A percentile compares a stretch with the other conserved stretches of the same genome.
These are phyloP conservation scores for Amylocarpus encephaloides DNA, from an alignment of 2,329 filamentous ascomycete genomes.

Conservation along the genomic window DNA sequence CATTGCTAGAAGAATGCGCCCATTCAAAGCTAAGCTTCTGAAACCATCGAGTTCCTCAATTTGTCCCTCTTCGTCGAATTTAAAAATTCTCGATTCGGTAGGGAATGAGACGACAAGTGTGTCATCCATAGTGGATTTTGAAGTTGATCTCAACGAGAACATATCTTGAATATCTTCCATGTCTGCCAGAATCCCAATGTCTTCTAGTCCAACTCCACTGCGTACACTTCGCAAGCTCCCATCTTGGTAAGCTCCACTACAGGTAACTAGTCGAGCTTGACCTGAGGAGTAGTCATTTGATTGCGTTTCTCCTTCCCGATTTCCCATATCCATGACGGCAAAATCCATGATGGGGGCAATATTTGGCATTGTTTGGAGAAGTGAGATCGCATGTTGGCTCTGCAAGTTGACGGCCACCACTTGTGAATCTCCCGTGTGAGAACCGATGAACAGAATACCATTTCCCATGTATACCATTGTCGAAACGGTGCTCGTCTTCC, in stretches of 20 bases:
- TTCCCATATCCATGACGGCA: slow-evolving; percentile 92
- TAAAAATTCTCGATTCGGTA: slow-evolving; percentile 76
- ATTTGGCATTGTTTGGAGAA: slow-evolving; percentile 73
- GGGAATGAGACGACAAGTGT: slow-evolving; percentile 75
- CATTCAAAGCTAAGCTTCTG: slow-evolving; percentile 60
- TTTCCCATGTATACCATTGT: slow-evolving; percentile 71
- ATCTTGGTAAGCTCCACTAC: slow-evolving; percentile 83
- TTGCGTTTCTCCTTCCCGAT: slow-evolving; percentile 68
- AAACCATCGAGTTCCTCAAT: slow-evolving; percentile 83
- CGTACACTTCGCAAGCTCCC: slow-evolving; percentile 84
- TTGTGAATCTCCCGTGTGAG: slow-evolving; percentile 89
- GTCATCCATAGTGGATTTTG: slow-evolving; percentile 49
- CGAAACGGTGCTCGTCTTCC: slow-evolving; percentile 65
- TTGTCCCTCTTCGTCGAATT: slow-evolving; percentile 65
- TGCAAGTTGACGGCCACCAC: slow-evolving; percentile 57
- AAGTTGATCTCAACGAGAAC: slow-evolving; percentile 57
- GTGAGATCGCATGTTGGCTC: slow-evolving; percentile 39
- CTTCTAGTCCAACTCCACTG: slow-evolving; percentile 88
- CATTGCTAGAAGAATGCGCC: slow-evolving; percentile 64
- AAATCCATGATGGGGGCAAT: slow-evolving; percentile 92
- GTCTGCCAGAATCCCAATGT: slow-evolving; percentile 74
- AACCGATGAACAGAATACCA: slow-evolving; percentile 76
- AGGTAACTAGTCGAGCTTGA: slow-evolving; percentile 87
- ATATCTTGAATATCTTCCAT: slow-evolving; percentile 68
- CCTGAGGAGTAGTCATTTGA: slow-evolving; percentile 92